Percentiles rank a stretch among this genome's conserved stretches.
phyloP scores from a whole-genome alignment of 2,329 filamentous ascomycete species.

The Pseudopithomyces maydicus region DNA sequence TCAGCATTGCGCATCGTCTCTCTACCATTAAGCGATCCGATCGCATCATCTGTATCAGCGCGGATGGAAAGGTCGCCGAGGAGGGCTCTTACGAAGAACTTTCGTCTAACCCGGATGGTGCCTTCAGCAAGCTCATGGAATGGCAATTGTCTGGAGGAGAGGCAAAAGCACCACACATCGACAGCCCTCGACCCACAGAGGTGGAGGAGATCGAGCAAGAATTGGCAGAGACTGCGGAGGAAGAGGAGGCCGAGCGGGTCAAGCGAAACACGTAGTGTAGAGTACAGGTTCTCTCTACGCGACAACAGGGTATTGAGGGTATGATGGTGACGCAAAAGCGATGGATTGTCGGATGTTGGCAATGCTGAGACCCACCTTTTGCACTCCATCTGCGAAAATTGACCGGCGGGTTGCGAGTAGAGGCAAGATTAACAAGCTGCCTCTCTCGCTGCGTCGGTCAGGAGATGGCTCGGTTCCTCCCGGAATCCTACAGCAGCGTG shows the following conservation, averaged over 20 bases:
- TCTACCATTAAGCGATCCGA: slow-evolving; percentile 97
- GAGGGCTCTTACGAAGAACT: slow-evolving; percentile 83
- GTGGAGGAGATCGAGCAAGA: slow-evolving; percentile 57
- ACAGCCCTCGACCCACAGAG: slow-evolving; percentile 48
- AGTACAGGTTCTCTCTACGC: not conserved
- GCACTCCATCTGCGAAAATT: not conserved
- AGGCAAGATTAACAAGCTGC: not conserved
- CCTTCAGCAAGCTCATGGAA: slow-evolving; percentile 96
- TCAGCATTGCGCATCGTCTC: slow-evolving; percentile 93
- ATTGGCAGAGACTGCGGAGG: slow-evolving; percentile 33
- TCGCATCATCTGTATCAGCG: slow-evolving; percentile 87
- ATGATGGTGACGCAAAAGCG: not conserved
- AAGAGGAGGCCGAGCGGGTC: slow-evolving; percentile 3
- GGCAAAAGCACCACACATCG: slow-evolving; percentile 23
- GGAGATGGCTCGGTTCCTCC: slow-evolving; percentile 2
- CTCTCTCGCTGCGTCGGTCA: not conserved
- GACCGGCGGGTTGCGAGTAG: not conserved
- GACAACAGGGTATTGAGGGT: not conserved
- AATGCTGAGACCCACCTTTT: not conserved
- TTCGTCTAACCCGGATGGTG: slow-evolving; percentile 73
- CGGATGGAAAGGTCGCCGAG: slow-evolving; percentile 87
- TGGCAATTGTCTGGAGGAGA: slow-evolving; percentile 96
- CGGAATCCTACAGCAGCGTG: not conserved
- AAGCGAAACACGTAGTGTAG: slow-evolving; percentile 7
- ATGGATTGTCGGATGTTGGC: not conserved